These are phyloP conservation scores for Phialocephala subalpina DNA, from an alignment of 2,329 filamentous ascomycete genomes.

Conservation along the genomic window DNA sequence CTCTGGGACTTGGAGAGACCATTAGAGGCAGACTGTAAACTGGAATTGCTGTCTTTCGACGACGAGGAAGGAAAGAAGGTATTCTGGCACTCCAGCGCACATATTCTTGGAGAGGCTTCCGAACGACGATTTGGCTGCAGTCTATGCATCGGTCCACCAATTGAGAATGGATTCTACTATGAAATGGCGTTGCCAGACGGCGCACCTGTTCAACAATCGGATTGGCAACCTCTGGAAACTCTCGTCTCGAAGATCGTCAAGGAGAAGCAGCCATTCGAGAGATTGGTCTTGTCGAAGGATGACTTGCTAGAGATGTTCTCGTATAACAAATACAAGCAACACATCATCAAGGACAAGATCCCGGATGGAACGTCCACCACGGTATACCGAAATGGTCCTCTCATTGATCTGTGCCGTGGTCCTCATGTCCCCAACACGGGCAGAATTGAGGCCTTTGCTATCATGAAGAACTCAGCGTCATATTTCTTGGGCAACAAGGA, in stretches of 20 bases:
- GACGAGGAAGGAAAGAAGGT: slow-evolving; percentile 80
- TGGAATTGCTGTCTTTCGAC: slow-evolving; percentile 87
- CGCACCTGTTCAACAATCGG: slow-evolving; percentile 72
- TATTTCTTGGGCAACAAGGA: slow-evolving; percentile 95
- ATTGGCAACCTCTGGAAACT: slow-evolving; percentile 86
- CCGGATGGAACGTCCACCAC: slow-evolving; percentile 89
- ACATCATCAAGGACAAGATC: slow-evolving; percentile 95
- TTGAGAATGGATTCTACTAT: slow-evolving; percentile 94
- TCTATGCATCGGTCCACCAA: slow-evolving; percentile 92
- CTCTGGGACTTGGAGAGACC: slow-evolving; percentile 95
- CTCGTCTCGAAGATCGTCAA: slow-evolving; percentile 87
- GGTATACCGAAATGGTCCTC: slow-evolving; percentile 88
- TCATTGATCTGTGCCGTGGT: slow-evolving; percentile 95
- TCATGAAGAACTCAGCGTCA: slow-evolving; percentile 80
- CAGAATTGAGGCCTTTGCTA: slow-evolving; percentile 92
- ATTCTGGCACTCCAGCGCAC: slow-evolving; percentile 97
- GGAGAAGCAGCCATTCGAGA: slow-evolving; percentile 95
- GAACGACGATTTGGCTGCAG: slow-evolving; percentile 91
- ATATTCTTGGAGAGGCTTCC: slow-evolving; percentile 93
- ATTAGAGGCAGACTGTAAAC: slow-evolving; percentile 84
- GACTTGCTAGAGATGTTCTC: slow-evolving; percentile 95
- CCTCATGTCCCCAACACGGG: slow-evolving; percentile 95
- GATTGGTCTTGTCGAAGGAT: slow-evolving; percentile 87
- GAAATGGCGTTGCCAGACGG: slow-evolving; percentile 87
- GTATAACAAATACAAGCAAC: slow-evolving; percentile 98